Base-by-base conservation (phyloP, 257 asterid genomes). In the Przewalskia tangutica region DNA sequence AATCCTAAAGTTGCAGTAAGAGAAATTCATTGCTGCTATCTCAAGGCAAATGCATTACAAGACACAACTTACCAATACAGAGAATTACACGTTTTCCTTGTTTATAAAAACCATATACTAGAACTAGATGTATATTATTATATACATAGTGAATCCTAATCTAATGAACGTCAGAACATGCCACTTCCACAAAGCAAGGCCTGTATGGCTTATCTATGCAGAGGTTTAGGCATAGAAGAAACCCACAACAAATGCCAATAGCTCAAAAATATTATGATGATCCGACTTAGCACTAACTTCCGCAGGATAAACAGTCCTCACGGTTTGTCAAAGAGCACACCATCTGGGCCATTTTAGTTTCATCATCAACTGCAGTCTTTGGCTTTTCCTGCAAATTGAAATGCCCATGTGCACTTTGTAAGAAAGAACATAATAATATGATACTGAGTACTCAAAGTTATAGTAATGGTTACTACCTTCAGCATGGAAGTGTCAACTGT, bases 251-350 rank as follows among this genome's bases (percentile, higher is more conserved):
- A 46, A 50, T 44, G n/a, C 18, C 10, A 44, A 1, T 10, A 44
- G 36, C 38, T 70, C 3, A 34, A 64, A 34, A 16, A 34, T 27
- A 7, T 36, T 36, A 36, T 13, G 12, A 65, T 2, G 34, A 8
- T 44, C 13, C 38, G 0, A 64, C 9, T 20, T 48, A 5, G 48
- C 68, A 81, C 75, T 86, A 95, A 81, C 99, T 95, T 83, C 98
- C 98, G 82, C 99, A 95, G 13, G 97, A 89, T 82, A 92, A 46
- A 88, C 99, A 95, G 3, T 95, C 99, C 0, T 95, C 99, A 0
- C 97, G 91, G 87, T 93, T 95, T 5, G 88, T 85, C 56, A 95
- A 85, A 18, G 99, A 91, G 85, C 99, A 95, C 14, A 89, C 95
- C 91, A 95, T 85, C 83, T 93, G 90, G 9, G 98, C 93, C 88